Percentiles rank a stretch among this genome's conserved stretches.
Conservation (phyloP, 2,329 filamentous ascomycete genomes). For the Aspergillus flavus region DNA sequence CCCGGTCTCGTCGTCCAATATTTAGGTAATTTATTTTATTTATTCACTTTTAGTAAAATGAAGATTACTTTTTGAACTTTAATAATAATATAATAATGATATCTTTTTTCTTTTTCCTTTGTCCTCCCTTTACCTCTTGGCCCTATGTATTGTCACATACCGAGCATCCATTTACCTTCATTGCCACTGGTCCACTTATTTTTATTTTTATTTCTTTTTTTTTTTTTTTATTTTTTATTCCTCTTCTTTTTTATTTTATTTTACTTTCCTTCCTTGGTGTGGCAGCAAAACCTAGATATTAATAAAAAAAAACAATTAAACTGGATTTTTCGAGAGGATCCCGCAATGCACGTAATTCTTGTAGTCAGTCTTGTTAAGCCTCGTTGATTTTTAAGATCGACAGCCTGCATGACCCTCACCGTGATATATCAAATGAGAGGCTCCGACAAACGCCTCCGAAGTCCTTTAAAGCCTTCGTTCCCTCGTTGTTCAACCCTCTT, state of each 20-base stretch:
- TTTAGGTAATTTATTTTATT: neutral
- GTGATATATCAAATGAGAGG: slow-evolving; percentile 49
- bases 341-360: slow-evolving; percentile 29
- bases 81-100: neutral
- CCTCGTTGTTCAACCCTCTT: slow-evolving; percentile 25
- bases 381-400: slow-evolving; percentile 45
- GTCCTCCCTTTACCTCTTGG: neutral
- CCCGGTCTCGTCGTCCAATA: neutral
- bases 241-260: slow-evolving; percentile 9
- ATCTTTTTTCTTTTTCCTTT: neutral
- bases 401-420: slow-evolving; percentile 48
- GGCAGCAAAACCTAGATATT: neutral
- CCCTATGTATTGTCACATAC: slow-evolving; percentile 2
- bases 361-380: slow-evolving; percentile 35
- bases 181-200: slow-evolving; percentile 20
- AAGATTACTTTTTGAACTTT: neutral
- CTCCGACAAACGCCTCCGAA: slow-evolving; percentile 36
- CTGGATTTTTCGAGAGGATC: slow-evolving; percentile 13
- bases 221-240: slow-evolving; percentile 9
- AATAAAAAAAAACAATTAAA: neutral
- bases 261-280: neutral
- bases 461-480: slow-evolving; percentile 39
- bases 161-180: slow-evolving; percentile 14
- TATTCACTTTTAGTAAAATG: neutral
- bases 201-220: slow-evolving; percentile 9